Conservation (phyloP, 1,284 basidiomycete genomes). For the Kalmanozyma brasiliensis region DNA sequence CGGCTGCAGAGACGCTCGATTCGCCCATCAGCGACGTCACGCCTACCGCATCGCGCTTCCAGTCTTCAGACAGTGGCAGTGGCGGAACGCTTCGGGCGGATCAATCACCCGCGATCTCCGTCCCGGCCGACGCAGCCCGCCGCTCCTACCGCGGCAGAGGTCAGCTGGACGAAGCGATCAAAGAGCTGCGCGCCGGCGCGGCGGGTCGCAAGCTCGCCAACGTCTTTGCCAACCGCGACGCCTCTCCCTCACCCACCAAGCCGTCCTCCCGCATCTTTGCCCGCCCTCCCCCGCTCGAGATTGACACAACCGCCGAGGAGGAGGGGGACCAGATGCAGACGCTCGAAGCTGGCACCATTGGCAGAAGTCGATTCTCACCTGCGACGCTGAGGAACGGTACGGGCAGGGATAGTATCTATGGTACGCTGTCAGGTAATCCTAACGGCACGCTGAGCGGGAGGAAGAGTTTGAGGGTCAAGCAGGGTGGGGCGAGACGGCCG, state of each 20-base stretch:
- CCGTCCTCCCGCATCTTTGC: constrained; percentile 8
- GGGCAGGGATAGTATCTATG: constrained; percentile 18
- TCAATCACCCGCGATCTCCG: too few species aligned
- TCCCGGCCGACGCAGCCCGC: constrained; percentile 9
- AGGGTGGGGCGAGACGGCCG: constrained; percentile 22
- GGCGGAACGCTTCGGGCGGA: constrained; percentile 8
- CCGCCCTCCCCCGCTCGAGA: not conserved
- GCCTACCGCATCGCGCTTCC: constrained; percentile 48
- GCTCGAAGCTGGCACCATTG: constrained; percentile 14
- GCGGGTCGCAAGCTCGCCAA: constrained; percentile 31
- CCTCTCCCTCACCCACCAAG: constrained; percentile 9
- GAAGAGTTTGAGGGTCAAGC: constrained; percentile 39
- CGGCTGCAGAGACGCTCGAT: constrained; percentile 8
- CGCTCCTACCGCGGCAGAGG: constrained; percentile 50
- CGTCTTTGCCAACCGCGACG: constrained; percentile 6
- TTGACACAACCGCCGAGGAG: constrained; percentile 1
- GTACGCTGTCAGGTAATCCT: constrained; percentile 17
- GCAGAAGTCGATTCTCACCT: constrained; percentile 11
- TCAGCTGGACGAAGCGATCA: constrained; percentile 59
- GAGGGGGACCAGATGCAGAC: constrained; percentile 6
- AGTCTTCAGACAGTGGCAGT: constrained; percentile 1
- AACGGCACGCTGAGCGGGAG: constrained; percentile 47
- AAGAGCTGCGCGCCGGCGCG: constrained; percentile 48
- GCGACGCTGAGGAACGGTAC: not conserved
- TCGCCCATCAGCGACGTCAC: constrained; percentile 39